Conservation (phyloP, 345 rosid genomes). For the Eucalyptus melliodora region DNA sequence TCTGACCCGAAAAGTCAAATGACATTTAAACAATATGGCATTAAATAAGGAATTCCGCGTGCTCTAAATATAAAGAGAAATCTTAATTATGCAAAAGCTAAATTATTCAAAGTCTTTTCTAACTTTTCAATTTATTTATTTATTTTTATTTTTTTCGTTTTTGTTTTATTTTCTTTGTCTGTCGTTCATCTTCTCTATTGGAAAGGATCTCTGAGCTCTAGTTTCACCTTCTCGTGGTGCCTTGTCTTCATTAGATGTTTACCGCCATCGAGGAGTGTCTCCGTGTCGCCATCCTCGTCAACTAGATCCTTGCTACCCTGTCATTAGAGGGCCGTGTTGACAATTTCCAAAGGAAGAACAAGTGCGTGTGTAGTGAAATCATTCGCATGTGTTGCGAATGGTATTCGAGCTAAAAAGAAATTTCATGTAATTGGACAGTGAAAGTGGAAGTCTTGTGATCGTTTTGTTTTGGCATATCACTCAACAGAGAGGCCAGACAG, state of each 20-base stretch:
- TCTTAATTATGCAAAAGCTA: no score
- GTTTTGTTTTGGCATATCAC: neutral
- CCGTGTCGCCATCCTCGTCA: neutral
- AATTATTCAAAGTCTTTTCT: no score
- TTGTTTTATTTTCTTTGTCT: no score
- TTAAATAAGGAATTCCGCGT: no score
- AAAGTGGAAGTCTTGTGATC: neutral
- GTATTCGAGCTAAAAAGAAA: neutral
- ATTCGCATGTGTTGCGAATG: neutral
- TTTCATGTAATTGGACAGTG: neutral
- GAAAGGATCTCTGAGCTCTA: no score
- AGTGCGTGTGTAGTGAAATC: neutral
- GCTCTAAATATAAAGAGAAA: no score
- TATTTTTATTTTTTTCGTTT: no score
- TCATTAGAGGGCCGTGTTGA: neutral
- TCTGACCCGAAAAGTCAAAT: no score
- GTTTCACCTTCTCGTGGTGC: no score
- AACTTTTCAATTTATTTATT: no score
- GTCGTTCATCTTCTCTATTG: no score
- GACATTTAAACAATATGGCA: no score
- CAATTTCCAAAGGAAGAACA: neutral
- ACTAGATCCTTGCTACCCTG: neutral
- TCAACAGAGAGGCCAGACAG: neutral
- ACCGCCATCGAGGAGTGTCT: neutral
- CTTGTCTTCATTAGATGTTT: neutral